Evolutionary conservation across 2,329 filamentous ascomycete species (phyloP), one percentile per base, ranked within the genome.

Genomic region (Microdochium bolleyi): DNA sequence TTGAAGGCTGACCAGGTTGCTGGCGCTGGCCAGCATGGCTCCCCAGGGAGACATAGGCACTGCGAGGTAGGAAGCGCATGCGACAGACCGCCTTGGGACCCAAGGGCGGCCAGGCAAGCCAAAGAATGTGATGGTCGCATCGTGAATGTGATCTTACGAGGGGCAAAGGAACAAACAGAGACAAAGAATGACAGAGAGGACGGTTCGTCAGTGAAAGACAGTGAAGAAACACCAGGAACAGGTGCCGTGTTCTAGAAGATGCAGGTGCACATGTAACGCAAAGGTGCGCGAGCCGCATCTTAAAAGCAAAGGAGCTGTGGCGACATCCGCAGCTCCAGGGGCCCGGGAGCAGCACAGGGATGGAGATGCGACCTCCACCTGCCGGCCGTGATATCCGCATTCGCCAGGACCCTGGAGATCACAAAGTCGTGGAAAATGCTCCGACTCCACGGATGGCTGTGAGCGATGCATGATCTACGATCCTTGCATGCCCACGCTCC

Each of bases 21-120:
- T 3, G 37, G n/a, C 5, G 24, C 49, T 4, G 52, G 52, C 52
- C 52, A 53, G 25, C 52, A 53, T 9, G 48, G 7, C 4, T 53
- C 49, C 2, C 48, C 49, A 14, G 52, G 52, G 27, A 53, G 38
- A n/a, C 52, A 53, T 22, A n/a, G 38, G 38, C 38, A 44, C 30
- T 34, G 30, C 8, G 30, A 34, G 30, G 30, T 8, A 34, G 30
- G 30, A 34, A 34, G 8, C 30, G 8, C 30, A 34, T 34, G 30
- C 30, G 30, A 14, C 30, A 34, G 30, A 34, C 8, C 30, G 30
- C 30, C 30, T 34, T 34, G 8, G 30, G 30, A 14, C 8, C 30
- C 30, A 34, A 34, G 30, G 30, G 30, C 30, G 30, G 30, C 30
- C 30, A 34, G 30, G 30, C 30, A 34, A 14, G 30, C 30, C 30